Evolutionary conservation across 495 filamentous ascomycete species (phyloP).

Genomic region (Penicillium subrubescens): DNA sequence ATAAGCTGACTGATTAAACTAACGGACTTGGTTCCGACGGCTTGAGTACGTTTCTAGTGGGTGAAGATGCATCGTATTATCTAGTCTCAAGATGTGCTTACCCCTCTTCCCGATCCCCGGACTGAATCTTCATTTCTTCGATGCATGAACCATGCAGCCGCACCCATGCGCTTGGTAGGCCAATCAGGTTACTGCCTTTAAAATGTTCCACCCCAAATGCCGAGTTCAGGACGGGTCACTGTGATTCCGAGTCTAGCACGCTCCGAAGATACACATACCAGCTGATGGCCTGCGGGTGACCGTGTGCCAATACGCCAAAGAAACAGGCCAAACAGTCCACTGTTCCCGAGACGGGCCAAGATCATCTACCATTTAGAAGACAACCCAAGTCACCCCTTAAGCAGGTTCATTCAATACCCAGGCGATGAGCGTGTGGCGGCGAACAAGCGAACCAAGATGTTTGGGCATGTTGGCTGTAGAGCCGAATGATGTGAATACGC

Average conservation of each 20-base stretch:
- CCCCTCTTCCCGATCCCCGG: background rate
- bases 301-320: background rate
- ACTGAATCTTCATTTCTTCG: too few species aligned
- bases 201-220: too few species aligned
- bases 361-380: background rate
- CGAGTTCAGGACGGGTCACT: too few species aligned
- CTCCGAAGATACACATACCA: too few species aligned
- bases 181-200: too few species aligned
- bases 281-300: too few species aligned
- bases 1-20: background rate
- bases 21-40: background rate
- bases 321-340: background rate
- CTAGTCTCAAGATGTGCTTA: background rate
- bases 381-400: background rate
- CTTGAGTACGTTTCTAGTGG: background rate
- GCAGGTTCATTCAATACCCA: slow-evolving; percentile 7
- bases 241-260: background rate
- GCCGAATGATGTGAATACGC: slow-evolving; percentile 23
- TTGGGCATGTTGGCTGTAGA: slow-evolving; percentile 34
- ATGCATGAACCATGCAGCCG: too few species aligned
- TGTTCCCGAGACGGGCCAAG: background rate
- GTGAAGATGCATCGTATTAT: background rate
- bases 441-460: slow-evolving; percentile 21
- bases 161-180: too few species aligned
- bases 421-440: background rate